phyloP scores from a whole-genome alignment of 2,329 filamentous ascomycete genomes.

The Cladorrhinum sp. region DNA sequence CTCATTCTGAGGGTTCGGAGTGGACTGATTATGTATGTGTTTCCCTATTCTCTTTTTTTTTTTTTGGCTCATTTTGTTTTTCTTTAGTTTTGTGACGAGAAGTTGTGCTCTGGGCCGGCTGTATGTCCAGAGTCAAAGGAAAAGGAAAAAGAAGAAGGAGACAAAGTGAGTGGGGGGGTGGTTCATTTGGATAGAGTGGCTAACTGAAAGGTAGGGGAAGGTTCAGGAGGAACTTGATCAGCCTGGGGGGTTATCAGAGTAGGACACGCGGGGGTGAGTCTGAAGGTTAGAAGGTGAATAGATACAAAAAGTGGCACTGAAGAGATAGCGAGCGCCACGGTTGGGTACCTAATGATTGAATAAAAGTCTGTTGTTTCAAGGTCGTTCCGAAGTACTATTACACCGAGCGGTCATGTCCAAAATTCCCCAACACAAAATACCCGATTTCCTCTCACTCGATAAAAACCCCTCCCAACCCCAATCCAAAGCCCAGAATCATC shows the following conservation, averaged over 20 bases:
- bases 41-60: neutral
- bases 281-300: neutral
- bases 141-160: neutral
- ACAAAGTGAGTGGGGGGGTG: neutral
- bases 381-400: no score
- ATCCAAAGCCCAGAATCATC: conserved; percentile 23
- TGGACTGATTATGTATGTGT: conserved; percentile 38
- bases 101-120: neutral
- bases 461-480: conserved; percentile 33
- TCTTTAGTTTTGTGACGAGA: neutral
- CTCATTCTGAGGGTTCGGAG: conserved; percentile 50
- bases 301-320: no score
- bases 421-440: neutral
- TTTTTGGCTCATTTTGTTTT: no score
- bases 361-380: no score
- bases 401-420: no score
- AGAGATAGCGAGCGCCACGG: no score
- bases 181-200: no score
- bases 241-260: conserved; percentile 45
- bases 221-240: conserved; percentile 48
- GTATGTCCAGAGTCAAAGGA: neutral
- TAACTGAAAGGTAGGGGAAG: conserved; percentile 20
- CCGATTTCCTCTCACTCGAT: neutral
- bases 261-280: conserved; percentile 38
- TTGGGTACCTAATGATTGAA: no score